Base-by-base conservation (phyloP, 805 yeast genomes). In the Priceomyces medius region DNA sequence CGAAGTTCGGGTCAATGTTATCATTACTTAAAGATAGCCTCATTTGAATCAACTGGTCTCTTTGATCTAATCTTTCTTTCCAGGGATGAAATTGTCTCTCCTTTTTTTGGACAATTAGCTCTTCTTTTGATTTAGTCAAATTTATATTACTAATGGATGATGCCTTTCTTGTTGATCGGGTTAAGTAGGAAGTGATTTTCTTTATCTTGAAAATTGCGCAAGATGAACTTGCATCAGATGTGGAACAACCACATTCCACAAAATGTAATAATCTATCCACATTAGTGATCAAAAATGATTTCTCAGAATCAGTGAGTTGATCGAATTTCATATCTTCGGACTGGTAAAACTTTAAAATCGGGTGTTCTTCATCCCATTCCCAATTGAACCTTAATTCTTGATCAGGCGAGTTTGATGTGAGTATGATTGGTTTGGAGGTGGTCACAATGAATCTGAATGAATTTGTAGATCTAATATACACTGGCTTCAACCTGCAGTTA, bases 301-400 rank as follows among this genome's bases (percentile, higher is more conserved):
- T 80, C 41, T 79, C 80, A 1, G 68, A 63, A 32, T 79, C 79
- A 5, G 68, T 51, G 20, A 84, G 63, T 18, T 73, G 74, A 37
- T 83, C 88, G 56, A 82, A 78, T 26, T 66, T 69, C 37, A 53
- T 62, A 48, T 20, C 65, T 59, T n/a, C 74, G 3, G 47, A 49
- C 19, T 66, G 60, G 19, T 76, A 68, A 41, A 85, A 63, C 48
- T 73, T 72, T 40, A 68, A 64, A 28, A 88, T 85, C 2, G 97
- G 96, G 57, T 89, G 96, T 13, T 66, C 48, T 3, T 63, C 56
- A 55, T 89, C 96, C 96, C 97, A 91, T 45, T 83, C 87, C 98
- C 98, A 91, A 2, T 81, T 78, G 7, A 88, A 61, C 0, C 90
- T 75, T 16, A 91, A 62, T 55, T 90, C 97, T 29, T 81, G 77